These are phyloP conservation scores for Chytriomyces sp. DNA, from an alignment of 192 early-diverging fungal species.

Conservation along the genomic window DNA sequence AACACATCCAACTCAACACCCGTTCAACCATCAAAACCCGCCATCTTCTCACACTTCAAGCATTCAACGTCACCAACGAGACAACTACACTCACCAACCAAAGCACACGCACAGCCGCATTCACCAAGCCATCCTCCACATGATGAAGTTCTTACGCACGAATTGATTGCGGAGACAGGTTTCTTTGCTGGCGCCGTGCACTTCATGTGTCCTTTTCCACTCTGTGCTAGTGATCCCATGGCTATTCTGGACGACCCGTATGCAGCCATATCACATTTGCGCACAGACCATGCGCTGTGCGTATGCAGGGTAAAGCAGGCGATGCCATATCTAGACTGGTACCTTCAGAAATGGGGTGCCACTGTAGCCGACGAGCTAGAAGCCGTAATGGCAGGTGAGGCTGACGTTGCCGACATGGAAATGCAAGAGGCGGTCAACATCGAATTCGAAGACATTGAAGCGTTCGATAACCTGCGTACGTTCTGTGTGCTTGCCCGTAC, in stretches of 20 bases:
- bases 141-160: no score
- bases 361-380: not conserved
- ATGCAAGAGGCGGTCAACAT: not conserved
- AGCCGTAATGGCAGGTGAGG: no score
- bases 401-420: not conserved
- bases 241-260: not conserved
- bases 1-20: no score
- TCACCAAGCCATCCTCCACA: no score
- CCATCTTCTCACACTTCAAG: not conserved
- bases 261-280: slow-evolving; percentile 4
- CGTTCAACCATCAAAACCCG: no score
- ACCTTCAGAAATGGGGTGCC: slow-evolving; percentile 19
- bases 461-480: no score
- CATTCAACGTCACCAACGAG: not conserved
- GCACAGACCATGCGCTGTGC: slow-evolving; percentile 7
- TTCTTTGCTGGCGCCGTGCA: slow-evolving; percentile 10
- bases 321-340: slow-evolving; percentile 33
- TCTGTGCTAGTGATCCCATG: not conserved
- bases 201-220: slow-evolving; percentile 30
- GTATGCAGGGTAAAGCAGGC: slow-evolving; percentile 24
- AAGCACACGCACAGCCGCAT: no score
- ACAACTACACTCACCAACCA: not conserved
- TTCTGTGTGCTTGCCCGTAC: no score
- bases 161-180: not conserved
- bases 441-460: no score